Evolutionary conservation across 106 monocot species (phyloP).

Genomic region (Phalaenopsis equestris): DNA sequence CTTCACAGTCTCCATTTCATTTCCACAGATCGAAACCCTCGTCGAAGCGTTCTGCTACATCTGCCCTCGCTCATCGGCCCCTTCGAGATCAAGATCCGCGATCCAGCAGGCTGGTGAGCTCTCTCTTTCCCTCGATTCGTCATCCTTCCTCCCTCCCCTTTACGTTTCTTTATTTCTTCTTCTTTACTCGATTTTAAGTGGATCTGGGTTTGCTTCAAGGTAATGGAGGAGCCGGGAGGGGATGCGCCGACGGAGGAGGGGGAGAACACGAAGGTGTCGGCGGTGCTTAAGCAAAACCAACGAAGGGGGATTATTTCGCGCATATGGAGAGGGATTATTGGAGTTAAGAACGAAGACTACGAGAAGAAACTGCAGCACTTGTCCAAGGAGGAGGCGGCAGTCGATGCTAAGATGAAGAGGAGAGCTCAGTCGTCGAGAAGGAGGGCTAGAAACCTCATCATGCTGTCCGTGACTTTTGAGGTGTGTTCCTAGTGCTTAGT

Average conservation of each 20-base stretch:
- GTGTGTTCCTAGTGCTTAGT: constrained; percentile 16
- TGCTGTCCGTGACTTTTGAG: constrained; percentile 44
- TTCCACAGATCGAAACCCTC: neutral
- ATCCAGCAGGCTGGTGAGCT: neutral
- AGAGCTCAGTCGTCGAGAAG: constrained; percentile 48
- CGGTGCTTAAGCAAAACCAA: constrained; percentile 8
- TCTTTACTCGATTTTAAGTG: constrained; percentile 1
- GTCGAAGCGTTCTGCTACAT: neutral
- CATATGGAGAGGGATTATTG: constrained; percentile 60
- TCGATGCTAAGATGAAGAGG: constrained; percentile 55
- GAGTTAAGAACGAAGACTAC: constrained; percentile 38
- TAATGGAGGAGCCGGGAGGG: constrained; percentile 2
- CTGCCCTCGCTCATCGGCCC: neutral
- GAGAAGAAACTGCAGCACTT: constrained; percentile 80
- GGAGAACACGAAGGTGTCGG: constrained; percentile 2
- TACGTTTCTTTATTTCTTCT: neutral
- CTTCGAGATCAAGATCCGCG: neutral
- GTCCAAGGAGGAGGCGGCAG: constrained; percentile 78
- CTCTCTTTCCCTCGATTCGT: neutral
- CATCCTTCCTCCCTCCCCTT: neutral
- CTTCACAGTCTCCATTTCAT: neutral
- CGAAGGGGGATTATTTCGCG: constrained; percentile 43
- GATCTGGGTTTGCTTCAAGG: neutral
- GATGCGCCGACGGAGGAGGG: constrained; percentile 8
- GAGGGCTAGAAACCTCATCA: constrained; percentile 52